Conservation (phyloP, 1,284 basidiomycete species). For the Tremellales sp. region DNA sequence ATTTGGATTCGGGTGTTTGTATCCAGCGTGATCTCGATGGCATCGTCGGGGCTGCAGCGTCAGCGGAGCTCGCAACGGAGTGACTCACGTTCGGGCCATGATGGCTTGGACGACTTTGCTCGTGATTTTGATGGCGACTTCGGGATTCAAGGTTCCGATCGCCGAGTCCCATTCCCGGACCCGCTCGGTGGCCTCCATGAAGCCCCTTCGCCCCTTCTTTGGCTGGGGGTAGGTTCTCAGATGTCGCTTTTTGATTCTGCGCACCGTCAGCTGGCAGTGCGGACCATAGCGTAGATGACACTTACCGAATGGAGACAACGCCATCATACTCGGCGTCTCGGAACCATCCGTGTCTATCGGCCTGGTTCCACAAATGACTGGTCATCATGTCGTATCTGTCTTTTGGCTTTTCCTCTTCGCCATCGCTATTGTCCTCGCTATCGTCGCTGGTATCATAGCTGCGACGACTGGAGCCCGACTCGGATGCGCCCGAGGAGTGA, state of each 20-base stretch:
- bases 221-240: constrained; percentile 36
- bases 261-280: background rate
- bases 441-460: constrained; percentile 10
- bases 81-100: constrained; percentile 61
- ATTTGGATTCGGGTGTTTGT: constrained; percentile 45
- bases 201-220: constrained; percentile 16
- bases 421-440: constrained; percentile 17
- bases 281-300: background rate
- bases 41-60: constrained; percentile 25
- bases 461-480: constrained; percentile 13
- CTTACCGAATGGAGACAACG: constrained; percentile 40
- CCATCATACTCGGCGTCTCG: constrained; percentile 37
- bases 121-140: constrained; percentile 73
- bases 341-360: constrained; percentile 41
- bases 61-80: constrained; percentile 1
- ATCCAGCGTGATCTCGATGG: constrained; percentile 41
- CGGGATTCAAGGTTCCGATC: constrained; percentile 65
- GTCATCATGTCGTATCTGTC: constrained; percentile 44
- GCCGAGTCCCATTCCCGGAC: constrained; percentile 56
- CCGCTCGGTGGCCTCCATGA: constrained; percentile 20
- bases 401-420: constrained; percentile 15
- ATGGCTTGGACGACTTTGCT: constrained; percentile 77
- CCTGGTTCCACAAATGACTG: constrained; percentile 37
- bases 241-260: constrained; percentile 32
- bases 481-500: constrained; percentile 12